Evolutionary conservation across 441 rosid genomes (phyloP), one percentile per base, ranked within the genome.

Genomic region (Kokia cookei): DNA sequence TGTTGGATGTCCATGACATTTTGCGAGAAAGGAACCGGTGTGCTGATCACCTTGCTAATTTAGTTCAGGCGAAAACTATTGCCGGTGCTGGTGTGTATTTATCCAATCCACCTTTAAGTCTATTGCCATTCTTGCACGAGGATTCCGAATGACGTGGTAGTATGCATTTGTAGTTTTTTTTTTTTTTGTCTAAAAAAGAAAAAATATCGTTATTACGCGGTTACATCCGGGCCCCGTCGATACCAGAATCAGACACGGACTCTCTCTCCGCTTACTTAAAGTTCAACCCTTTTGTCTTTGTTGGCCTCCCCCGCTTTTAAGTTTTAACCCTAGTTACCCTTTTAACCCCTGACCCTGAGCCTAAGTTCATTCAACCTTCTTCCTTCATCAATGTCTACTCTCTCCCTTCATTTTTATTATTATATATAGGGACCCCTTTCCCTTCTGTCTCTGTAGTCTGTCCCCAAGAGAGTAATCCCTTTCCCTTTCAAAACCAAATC

Each of bases 371-470:
- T 7, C 19, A 5, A 5, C 19, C 8, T 42, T n/a, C 17, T 35
- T n/a, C 48, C 17, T 26, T 55, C 24, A 15, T 17, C 59, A 68
- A 76, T 57, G 74, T 73, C 47, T 81, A 58, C 77, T n/a, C 74
- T 72, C 24, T 51, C 71, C 75, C 69, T 60, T 71, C 68, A 65
- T 68, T 73, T 72, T 57, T 57, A 57, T 53, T 71, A 64, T 43
- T 43, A 22, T 43, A 11, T 26, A 13, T 47, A 48, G 29, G 58
- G 58, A 51, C 66, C 50, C 69, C 71, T 15, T 29, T 73, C 79
- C 76, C 84, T 81, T 76, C 79, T 77, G 62, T 71, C 26, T 78
- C 73, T 76, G 69, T 75, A 13, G 8, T 37, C 8, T 37, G 40
- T 19, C 11, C 24, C 4, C 58, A 9, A 48, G 40, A 8, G 12